Base-by-base conservation (phyloP, 2,329 filamentous ascomycete genomes). In the Apiospora phragmitis region DNA sequence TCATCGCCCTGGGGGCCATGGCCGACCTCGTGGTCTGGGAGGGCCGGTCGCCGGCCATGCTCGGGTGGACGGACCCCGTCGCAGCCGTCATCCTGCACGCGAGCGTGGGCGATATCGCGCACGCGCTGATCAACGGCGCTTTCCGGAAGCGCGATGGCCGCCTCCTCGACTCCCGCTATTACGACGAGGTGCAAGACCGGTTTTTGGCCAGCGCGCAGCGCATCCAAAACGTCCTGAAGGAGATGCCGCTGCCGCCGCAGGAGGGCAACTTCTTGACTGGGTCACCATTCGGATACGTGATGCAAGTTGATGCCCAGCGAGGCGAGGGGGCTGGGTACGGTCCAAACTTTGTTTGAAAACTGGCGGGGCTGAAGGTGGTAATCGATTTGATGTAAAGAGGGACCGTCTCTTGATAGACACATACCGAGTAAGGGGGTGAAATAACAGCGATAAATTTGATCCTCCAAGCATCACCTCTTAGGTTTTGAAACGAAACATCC, bases 11-110 rank as follows among this genome's bases (percentile, higher is more conserved):
- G 0, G 87, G 86, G 4, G 86, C 87, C 14, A 88, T 87, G 76
- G 87, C 87, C 0, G 87, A 90, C 73, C 67, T 90, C 0, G 80
- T 88, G 0, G 80, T 89, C 0, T 89, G 85, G 79, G 81, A 88
- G 70, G 86, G 85, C 0, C 78, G 81, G 1, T 81, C 83, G 0
- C 86, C 87, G 0, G 80, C 80, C 1, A 78, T 90, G 74, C 78
- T 89, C 0, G 88, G 87, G 3, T 89, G 86, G 86, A 78, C 72
- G 5, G 87, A 90, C 70, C 86, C 87, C 0, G 81, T 90, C 3
- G 87, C 87, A 0, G 88, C 88, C 0, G 80, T 90, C 1, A 84
- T 90, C 35, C 77, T 90, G 47, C 88, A 90, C 70, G 83, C 86
- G 0, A 85, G 82, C 69, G 83, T 87, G 4, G 86, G 84, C 0